Conservation (phyloP, 805 yeast genomes). For the Candida parachauliodes region DNA sequence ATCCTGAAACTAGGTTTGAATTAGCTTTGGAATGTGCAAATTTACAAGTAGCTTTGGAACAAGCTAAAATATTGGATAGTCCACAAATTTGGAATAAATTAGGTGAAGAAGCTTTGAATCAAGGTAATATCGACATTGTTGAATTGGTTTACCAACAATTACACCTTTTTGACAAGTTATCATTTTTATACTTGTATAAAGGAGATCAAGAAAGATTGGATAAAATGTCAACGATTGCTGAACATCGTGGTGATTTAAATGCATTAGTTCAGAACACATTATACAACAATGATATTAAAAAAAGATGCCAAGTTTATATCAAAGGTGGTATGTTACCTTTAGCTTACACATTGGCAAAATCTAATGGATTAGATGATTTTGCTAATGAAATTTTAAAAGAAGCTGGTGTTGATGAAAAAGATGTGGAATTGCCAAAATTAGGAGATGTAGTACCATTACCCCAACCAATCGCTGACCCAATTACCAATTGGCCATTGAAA, state of each 20-base stretch:
- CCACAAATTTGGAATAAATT: slow-evolving; percentile 74
- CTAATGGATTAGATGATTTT: slow-evolving; percentile 73
- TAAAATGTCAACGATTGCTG: slow-evolving; percentile 88
- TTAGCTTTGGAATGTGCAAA: slow-evolving; percentile 93
- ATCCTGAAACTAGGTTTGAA: slow-evolving; percentile 93
- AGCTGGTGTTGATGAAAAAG: slow-evolving; percentile 60
- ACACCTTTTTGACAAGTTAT: slow-evolving; percentile 80
- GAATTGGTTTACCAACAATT: slow-evolving; percentile 88
- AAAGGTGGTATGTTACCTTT: slow-evolving; percentile 80
- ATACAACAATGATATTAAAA: slow-evolving; percentile 69
- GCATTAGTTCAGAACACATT: slow-evolving; percentile 81
- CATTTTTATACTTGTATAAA: slow-evolving; percentile 80
- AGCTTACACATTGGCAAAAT: slow-evolving; percentile 89
- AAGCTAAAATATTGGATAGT: slow-evolving; percentile 75
- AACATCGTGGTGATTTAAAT: slow-evolving; percentile 74
- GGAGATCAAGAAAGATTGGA: slow-evolving; percentile 75
- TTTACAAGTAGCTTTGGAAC: slow-evolving; percentile 78
- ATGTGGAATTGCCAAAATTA: slow-evolving; percentile 60
- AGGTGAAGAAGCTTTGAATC: slow-evolving; percentile 81
- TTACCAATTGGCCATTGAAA: slow-evolving; percentile 79
- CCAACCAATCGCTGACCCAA: slow-evolving; percentile 43
- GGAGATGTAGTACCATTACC: slow-evolving; percentile 43
- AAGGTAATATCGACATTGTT: slow-evolving; percentile 82
- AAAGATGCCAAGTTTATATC: slow-evolving; percentile 69
- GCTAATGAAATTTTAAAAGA: slow-evolving; percentile 71